Evolutionary conservation across 2,329 filamentous ascomycete species (phyloP), one percentile per base, ranked within the genome.

Genomic region (Cordyceps cicadae): DNA sequence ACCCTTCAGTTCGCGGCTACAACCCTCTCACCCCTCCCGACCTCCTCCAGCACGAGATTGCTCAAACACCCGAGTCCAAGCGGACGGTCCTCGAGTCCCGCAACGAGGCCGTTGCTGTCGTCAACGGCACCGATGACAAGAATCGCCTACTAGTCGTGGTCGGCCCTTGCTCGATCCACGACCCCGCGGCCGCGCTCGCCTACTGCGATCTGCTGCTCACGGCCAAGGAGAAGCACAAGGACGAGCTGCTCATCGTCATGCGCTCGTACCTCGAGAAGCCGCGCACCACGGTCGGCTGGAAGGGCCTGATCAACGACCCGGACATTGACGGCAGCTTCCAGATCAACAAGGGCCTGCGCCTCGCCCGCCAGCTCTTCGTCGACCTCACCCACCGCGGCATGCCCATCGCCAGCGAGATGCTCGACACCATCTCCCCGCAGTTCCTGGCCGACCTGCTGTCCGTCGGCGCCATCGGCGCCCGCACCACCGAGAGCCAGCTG

Each of bases 251-350:
- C 74, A 89, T 99, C 73, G 87, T 99, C 70, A 99, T 99, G 94
- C 90, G 94, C 68, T 92, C 92, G 71, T 99, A 99, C 83, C 88
- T 99, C 56, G 94, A 99, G 82, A 99, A 99, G 83, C 94, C 94
- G 48, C 88, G 94, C 63, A 99, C 94, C 53, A 99, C 94, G 0
- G 92, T 99, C 55, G 94, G 94, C 72, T 99, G 94, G 94, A 99
- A 99, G 79, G 94, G 94, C 57, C 82, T 99, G 74, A 97, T 99
- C 82, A 99, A 99, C 77, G 94, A 99, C 75, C 94, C 94, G 3
- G 92, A 97, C 70, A 96, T 99, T 73, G 91, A 99, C 75, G 88
- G 93, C 74, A 94, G 88, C 71, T 99, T 89, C 88, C 85, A 96
- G 79, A 99, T 99, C 81, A 99, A 99, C 86, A 97, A 97, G 82